Evolutionary conservation across 1,139 yeast species (phyloP).

Genomic region (Williopsis jadinii): DNA sequence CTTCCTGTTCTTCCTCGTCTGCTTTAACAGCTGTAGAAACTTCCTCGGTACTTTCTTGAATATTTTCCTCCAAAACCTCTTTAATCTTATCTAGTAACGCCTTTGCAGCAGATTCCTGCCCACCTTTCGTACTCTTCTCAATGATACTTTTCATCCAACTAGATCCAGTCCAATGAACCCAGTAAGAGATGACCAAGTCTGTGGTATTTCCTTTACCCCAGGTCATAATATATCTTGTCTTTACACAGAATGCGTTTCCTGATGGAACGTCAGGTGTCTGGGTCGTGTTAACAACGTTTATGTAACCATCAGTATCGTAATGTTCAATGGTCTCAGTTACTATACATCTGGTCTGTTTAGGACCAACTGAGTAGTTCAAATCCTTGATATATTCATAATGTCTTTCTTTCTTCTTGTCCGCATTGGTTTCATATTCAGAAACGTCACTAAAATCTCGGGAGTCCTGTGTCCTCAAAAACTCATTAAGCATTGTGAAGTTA

Average conservation of each 20-base stretch:
- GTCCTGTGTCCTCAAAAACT: constrained; percentile 53
- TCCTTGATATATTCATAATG: constrained; percentile 74
- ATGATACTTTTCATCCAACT: constrained; percentile 91
- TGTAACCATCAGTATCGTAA: constrained; percentile 46
- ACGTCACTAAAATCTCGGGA: constrained; percentile 57
- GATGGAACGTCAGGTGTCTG: constrained; percentile 94
- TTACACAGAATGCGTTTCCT: constrained; percentile 73
- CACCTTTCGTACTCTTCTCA: constrained; percentile 84
- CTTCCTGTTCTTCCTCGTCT: constrained; percentile 3
- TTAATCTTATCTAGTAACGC: constrained; percentile 16
- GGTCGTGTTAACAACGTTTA: constrained; percentile 61
- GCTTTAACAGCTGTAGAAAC: background rate
- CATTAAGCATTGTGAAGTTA: constrained; percentile 45
- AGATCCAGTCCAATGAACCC: constrained; percentile 84
- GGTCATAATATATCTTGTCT: constrained; percentile 59
- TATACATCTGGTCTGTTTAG: constrained; percentile 82
- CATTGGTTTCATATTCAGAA: constrained; percentile 37
- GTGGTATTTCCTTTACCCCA: constrained; percentile 76
- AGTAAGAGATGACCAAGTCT: constrained; percentile 49
- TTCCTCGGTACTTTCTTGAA: constrained; percentile 6
- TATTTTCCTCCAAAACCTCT: constrained; percentile 9
- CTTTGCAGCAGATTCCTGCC: constrained; percentile 61
- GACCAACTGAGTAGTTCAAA: constrained; percentile 79
- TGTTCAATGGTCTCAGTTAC: constrained; percentile 65
- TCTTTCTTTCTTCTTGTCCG: constrained; percentile 39